Evolutionary conservation across 2,329 filamentous ascomycete species (phyloP), one percentile per base, ranked within the genome.

Genomic region (Pseudogymnoascus sp.): DNA sequence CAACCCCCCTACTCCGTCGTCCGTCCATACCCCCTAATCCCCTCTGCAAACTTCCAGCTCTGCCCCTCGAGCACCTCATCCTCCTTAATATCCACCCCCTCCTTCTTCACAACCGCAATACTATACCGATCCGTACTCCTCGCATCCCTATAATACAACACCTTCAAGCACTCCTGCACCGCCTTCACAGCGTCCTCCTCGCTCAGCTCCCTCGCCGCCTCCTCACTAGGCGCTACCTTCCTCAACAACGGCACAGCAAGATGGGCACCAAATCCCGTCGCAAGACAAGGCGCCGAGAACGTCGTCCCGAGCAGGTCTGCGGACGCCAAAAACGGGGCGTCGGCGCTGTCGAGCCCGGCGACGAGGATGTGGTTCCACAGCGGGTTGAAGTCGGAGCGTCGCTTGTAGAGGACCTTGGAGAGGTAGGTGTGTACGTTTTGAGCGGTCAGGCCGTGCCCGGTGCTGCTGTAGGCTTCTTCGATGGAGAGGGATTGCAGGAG

Each of bases 21-120:
- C 18, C 52, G 26, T 63, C 94, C 94, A 72, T 99, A 99, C 45
- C 94, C 94, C 74, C 84, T 88, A 74, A 99, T 96, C 68, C 86
- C 82, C 72, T 97, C 92, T 21, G 94, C 94, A 78, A 99, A 99
- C 58, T 89, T 91, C 94, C 92, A 97, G 82, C 91, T 96, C 82
- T 97, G 92, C 69, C 86, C 82, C 80, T 97, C 92, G 66, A 99
- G 80, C 80, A 91, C 85, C 79, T 95, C 89, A 68, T 88, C 77
- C 75, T 95, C 84, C 73, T 86, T 86, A 66, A 96, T 73, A 60
- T 95, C 88, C 61, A 97, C 85, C n/a, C 89, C 90, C 56, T 90
- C 89, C 76, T 90, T 88, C 60, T 89, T 94, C 60, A 99, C 81
- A 59, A 97, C 81, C 18, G 92, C 92, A 72, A 97, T 86, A 65